Evolutionary conservation across 805 yeast species (phyloP).

Genomic region (Candida suzukii): DNA sequence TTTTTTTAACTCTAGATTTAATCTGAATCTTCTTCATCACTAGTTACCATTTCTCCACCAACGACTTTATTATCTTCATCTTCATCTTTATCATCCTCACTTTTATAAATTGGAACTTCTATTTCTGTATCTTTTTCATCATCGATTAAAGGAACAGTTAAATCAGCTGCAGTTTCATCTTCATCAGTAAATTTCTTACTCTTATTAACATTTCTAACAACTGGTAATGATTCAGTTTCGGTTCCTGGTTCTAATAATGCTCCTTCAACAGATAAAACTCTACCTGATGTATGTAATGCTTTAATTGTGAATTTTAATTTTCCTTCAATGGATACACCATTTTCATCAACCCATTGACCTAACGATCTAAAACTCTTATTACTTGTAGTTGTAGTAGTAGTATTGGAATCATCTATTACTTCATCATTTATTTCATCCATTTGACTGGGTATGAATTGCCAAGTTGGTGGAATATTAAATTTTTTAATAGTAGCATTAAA

Average conservation of each 20-base stretch:
- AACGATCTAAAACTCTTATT: slow-evolving; percentile 41
- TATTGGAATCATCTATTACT: slow-evolving; percentile 14
- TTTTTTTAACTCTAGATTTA: background rate
- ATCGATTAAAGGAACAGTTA: slow-evolving; percentile 1
- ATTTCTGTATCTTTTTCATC: slow-evolving; percentile 11
- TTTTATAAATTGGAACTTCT: slow-evolving; percentile 17
- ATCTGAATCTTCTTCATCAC: slow-evolving; percentile 12
- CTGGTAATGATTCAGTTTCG: slow-evolving; percentile 48
- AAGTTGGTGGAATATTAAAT: slow-evolving; percentile 73
- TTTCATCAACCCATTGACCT: slow-evolving; percentile 84
- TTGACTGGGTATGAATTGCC: slow-evolving; percentile 81
- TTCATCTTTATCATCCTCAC: slow-evolving; percentile 14
- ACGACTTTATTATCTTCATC: slow-evolving; percentile 21
- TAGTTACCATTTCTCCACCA: slow-evolving; percentile 16
- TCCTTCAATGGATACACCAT: slow-evolving; percentile 73
- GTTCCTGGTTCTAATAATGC: slow-evolving; percentile 58
- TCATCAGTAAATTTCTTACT: slow-evolving; percentile 35
- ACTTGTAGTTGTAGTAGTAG: slow-evolving; percentile 12
- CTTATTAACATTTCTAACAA: slow-evolving; percentile 28
- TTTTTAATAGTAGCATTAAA: slow-evolving; percentile 91
- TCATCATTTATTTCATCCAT: slow-evolving; percentile 43
- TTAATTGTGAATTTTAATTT: slow-evolving; percentile 72
- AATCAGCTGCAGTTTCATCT: background rate
- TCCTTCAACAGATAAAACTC: slow-evolving; percentile 84
- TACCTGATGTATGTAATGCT: slow-evolving; percentile 68